Percentiles rank a stretch among this genome's conserved stretches.
These are phyloP conservation scores for Neofusicoccum ribis DNA, from an alignment of 2,329 filamentous ascomycete genomes.

Conservation along the genomic window DNA sequence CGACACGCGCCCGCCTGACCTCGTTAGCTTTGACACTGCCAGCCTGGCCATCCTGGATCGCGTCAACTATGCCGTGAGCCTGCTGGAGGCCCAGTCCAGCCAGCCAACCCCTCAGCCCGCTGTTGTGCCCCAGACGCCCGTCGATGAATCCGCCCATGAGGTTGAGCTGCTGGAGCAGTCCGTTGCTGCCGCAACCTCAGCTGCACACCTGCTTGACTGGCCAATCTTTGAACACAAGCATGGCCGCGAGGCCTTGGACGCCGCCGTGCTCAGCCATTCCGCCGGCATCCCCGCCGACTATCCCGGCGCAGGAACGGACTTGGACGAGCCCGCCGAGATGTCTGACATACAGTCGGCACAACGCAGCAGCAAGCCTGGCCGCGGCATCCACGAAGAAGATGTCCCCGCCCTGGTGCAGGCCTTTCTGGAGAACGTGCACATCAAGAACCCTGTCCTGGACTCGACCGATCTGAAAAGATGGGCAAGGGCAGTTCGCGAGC, in stretches of 20 bases:
- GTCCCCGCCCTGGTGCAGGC: constrained; percentile 28
- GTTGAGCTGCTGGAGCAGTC: constrained; percentile 2
- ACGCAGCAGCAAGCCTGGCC: neutral
- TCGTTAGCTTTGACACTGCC: constrained; percentile 38
- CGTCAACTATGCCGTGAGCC: constrained; percentile 29
- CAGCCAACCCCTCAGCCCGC: neutral
- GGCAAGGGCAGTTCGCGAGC: constrained; percentile 27
- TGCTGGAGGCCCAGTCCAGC: constrained; percentile 24
- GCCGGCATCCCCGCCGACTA: constrained; percentile 6
- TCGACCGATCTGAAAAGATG: constrained; percentile 26
- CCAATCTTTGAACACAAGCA: constrained; percentile 31
- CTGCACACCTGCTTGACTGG: constrained; percentile 33
- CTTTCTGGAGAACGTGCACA: constrained; percentile 35
- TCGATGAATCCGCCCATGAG: constrained; percentile 4
- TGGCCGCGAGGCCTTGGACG: constrained; percentile 23
- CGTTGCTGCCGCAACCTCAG: constrained; percentile 10
- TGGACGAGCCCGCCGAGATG: neutral
- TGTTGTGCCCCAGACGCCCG: neutral
- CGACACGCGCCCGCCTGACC: constrained; percentile 2
- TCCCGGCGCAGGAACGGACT: neutral
- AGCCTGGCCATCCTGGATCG: constrained; percentile 37
- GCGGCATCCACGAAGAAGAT: constrained; percentile 31
- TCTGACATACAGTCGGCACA: neutral
- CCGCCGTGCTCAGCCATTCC: constrained; percentile 19
- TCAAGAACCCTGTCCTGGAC: constrained; percentile 38